These are phyloP conservation scores for Fagopyrum homotropicum DNA, from an alignment of 148 eudicot species.

Conservation along the genomic window DNA sequence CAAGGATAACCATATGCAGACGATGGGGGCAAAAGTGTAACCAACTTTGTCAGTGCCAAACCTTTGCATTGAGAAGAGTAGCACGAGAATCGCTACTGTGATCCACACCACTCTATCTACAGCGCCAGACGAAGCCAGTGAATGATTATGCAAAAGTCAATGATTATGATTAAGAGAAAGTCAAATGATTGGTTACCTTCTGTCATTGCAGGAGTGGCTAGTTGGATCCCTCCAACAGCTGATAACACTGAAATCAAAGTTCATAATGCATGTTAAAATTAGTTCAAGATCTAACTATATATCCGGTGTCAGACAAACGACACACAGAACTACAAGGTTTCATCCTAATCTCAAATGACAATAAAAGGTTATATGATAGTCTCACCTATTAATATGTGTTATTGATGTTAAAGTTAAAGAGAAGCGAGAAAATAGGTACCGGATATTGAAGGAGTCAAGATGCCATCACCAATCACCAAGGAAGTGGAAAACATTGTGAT, in stretches of 20 bases:
- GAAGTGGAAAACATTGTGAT: constrained; percentile 37
- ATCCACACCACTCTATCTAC: constrained; percentile 35
- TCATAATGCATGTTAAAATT: too few species aligned
- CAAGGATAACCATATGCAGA: constrained; percentile 44
- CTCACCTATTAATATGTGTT: too few species aligned
- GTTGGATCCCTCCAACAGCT: constrained; percentile 12
- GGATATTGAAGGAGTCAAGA: constrained; percentile 43
- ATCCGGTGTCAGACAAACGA: too few species aligned
- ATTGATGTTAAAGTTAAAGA: too few species aligned
- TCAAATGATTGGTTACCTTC: background rate
- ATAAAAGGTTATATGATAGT: too few species aligned
- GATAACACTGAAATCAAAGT: constrained; percentile 6
- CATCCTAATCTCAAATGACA: too few species aligned
- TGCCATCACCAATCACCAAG: constrained; percentile 43
- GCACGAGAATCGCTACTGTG: constrained; percentile 48
- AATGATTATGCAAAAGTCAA: background rate
- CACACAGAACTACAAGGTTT: too few species aligned
- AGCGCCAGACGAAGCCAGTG: background rate
- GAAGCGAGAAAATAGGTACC: constrained; percentile 12
- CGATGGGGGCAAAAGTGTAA: constrained; percentile 49
- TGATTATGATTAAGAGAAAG: background rate
- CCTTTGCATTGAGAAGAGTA: constrained; percentile 51
- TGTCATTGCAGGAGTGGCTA: constrained; percentile 15
- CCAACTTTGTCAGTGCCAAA: constrained; percentile 77
- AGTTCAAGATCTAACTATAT: too few species aligned